phyloP scores from a whole-genome alignment of 352 stramenopile species.

The Albugo laibachii region DNA sequence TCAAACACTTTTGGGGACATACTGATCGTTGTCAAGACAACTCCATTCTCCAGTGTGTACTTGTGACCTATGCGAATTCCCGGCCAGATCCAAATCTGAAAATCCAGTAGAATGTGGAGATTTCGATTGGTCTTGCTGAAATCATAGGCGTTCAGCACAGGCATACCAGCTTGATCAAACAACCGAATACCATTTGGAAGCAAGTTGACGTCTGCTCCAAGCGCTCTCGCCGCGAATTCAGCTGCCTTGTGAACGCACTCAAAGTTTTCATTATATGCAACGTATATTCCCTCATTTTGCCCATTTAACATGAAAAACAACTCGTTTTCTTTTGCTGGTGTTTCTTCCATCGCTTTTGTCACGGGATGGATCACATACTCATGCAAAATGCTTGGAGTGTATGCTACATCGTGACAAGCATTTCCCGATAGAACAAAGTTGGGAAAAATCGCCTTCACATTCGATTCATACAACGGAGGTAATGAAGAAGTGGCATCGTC shows the following conservation, averaged over 20 bases:
- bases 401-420: slow-evolving; percentile 17
- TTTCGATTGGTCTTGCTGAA: slow-evolving; percentile 28
- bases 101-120: slow-evolving; percentile 61
- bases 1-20: slow-evolving; percentile 53
- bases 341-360: slow-evolving; percentile 29
- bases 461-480: too few relatives aligned
- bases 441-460: too few relatives aligned
- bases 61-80: slow-evolving; percentile 56
- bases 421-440: background rate
- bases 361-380: slow-evolving; percentile 18
- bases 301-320: slow-evolving; percentile 78
- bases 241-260: slow-evolving; percentile 26
- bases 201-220: slow-evolving; percentile 46
- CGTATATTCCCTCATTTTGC: slow-evolving; percentile 56
- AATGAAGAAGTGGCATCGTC: too few relatives aligned
- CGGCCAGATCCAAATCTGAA: slow-evolving; percentile 65
- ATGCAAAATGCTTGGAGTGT: slow-evolving; percentile 15
- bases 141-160: slow-evolving; percentile 26
- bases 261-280: slow-evolving; percentile 58
- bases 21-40: slow-evolving; percentile 46
- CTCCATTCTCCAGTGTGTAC: slow-evolving; percentile 47
- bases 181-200: slow-evolving; percentile 48
- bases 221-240: slow-evolving; percentile 21
- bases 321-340: slow-evolving; percentile 15
- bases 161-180: slow-evolving; percentile 43